Evolutionary conservation across 257 asterid species (phyloP), one percentile per base, ranked within the genome.

Genomic region (Solanum peruvianum): DNA sequence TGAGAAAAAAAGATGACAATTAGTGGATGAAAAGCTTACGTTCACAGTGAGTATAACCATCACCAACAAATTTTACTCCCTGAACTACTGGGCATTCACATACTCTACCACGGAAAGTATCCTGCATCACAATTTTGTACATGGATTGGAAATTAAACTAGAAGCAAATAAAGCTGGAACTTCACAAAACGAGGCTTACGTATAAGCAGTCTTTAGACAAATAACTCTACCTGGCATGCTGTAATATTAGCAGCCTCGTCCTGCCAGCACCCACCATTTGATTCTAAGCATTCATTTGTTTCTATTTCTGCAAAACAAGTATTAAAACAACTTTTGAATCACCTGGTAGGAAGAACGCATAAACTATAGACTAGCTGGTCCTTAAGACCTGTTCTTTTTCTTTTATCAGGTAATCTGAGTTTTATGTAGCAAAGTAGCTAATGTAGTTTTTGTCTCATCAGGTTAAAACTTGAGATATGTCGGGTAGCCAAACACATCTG

Each of bases 201-300:
- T 23, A 27, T n/a, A 31, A 84, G 27, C 33, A 85, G 42, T 33
- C 66, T 64, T 47, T 23, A 21, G 69, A 47, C 45, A 56, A 27
- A 23, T 47, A 69, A 76, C 71, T 47, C 77, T 91, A 97, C 99
- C 97, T 90, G 92, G 99, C 99, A 95, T 9, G 99, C 99, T 60
- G 97, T 94, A 52, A 96, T 85, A 73, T 97, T 97, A 33, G 96
- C 88, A 89, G 91, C 85, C 86, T 89, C 92, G 89, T 97, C 99
- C 86, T 95, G 94, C 99, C 99, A 97, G 92, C 99, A 97, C 49
- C 99, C 99, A 12, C 99, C 99, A 85, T 97, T 95, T 93, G 95
- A 92, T 82, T 89, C 91, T 84, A 94, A 86, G 88, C 99, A 97
- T 89, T 97, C 98, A 41, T 95, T 95, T 88, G 99, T 95, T 92